Evolutionary conservation across 129 eudicot species (phyloP), one percentile per base, ranked within the genome.

Genomic region (Deinandra increscens): DNA sequence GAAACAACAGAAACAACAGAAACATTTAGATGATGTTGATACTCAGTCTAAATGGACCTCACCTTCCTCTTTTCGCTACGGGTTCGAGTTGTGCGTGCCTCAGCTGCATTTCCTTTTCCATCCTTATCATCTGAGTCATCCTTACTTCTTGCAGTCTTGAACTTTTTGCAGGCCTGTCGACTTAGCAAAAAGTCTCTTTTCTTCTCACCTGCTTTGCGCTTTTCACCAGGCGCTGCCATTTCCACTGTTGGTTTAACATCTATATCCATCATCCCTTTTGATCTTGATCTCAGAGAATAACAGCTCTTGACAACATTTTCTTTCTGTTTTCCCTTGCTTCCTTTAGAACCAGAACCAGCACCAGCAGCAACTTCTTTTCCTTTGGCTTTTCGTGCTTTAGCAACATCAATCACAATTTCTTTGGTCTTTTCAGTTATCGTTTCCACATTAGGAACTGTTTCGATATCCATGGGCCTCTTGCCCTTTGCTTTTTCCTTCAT

Each of bases 281-380:
- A 3, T 26, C 31, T 3, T 26, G 31, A 55, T 55, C 61, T 55
- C 33, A 55, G 17, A 55, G 61, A 55, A 55, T 55, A 55, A 55
- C 36, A 22, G 61, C 61, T 55, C 61, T 54, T 55, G 23, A 55
- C 61, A 12, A 55, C 34, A 55, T 4, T 55, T 55, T 22, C 61
- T 11, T 0, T 22, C 53, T 46, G n/a, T 45, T 45, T 45, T 13
- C 53, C 20, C 36, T 22, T 55, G 61, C 23, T 49, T 6, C 37
- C 11, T 55, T 22, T 12, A 55, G 61, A 26, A 26, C 4, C 61
- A 55, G 61, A 26, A 26, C 4, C 61, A 55, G 61, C 15, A 36
- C 39, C 7, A 36, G 39, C 61, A 55, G 7, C 31, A 26, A 3
- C 9, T 26, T 2, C 36, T 55, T 55, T 55, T 22, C 61, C 61